Conservation (phyloP, 768 basidiomycete species). For the Strobilomyces confusus region DNA sequence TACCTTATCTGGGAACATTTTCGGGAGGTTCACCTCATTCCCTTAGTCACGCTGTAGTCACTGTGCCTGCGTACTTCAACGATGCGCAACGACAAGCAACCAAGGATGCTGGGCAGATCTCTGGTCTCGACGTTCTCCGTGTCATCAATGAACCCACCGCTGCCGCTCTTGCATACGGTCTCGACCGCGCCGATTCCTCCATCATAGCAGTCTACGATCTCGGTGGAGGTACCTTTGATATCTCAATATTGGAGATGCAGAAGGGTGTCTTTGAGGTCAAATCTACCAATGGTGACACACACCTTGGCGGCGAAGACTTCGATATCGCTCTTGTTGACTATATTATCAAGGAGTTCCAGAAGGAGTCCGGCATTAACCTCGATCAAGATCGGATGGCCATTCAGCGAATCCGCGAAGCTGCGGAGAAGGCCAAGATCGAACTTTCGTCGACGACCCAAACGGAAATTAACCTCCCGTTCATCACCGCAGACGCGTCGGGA, state of each 20-base stretch:
- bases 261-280: conserved; percentile 99
- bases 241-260: conserved; percentile 99
- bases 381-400: conserved; percentile 91
- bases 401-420: conserved; percentile 97
- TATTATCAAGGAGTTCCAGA: conserved; percentile 91
- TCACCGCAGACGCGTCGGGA: conserved; percentile 91
- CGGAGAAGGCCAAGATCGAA: conserved; percentile 99
- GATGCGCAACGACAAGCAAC: conserved; percentile 99
- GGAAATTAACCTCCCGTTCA: conserved; percentile 97
- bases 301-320: conserved; percentile 96
- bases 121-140: conserved; percentile 94
- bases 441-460: conserved; percentile 93
- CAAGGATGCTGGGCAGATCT: conserved; percentile 96
- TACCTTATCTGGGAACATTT: not conserved
- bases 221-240: conserved; percentile 98
- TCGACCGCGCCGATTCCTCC: conserved; percentile 75
- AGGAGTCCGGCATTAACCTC: conserved; percentile 80
- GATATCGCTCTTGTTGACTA: conserved; percentile 86
- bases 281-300: conserved; percentile 98
- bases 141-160: conserved; percentile 99
- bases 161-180: conserved; percentile 96
- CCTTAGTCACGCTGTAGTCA: conserved; percentile 79
- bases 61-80: conserved; percentile 99
- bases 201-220: conserved; percentile 98
- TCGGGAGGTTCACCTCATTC: not conserved